phyloP scores from a whole-genome alignment of 352 stramenopile species.

The Pythium guiyangense region DNA sequence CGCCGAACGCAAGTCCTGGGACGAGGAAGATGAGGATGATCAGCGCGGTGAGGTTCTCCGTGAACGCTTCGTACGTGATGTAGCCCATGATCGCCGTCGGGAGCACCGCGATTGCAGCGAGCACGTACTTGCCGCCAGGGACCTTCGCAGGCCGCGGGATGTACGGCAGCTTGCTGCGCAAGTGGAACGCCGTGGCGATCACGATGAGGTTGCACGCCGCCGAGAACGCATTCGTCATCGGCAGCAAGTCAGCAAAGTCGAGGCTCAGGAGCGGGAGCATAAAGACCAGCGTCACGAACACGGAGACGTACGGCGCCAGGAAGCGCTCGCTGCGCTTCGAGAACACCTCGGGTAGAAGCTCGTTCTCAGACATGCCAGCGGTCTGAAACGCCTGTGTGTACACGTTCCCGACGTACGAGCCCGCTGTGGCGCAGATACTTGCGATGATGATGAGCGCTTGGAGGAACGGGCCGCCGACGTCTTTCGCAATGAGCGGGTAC shows the following conservation, averaged over 20 bases:
- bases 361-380: conserved; percentile 61
- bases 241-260: conserved; percentile 70
- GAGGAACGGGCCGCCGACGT: conserved; percentile 69
- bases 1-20: conserved; percentile 23
- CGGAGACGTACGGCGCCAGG: conserved; percentile 30
- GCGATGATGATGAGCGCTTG: conserved; percentile 69
- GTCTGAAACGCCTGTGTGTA: conserved; percentile 82
- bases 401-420: conserved; percentile 84
- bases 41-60: conserved; percentile 18
- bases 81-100: conserved; percentile 42
- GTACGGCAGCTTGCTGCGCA: conserved; percentile 70
- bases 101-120: conserved; percentile 28
- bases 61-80: conserved; percentile 44
- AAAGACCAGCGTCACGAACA: conserved; percentile 27
- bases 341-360: conserved; percentile 35
- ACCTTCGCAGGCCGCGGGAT: conserved; percentile 62
- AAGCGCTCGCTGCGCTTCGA: conserved; percentile 36
- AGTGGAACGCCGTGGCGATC: conserved; percentile 85
- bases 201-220: conserved; percentile 83
- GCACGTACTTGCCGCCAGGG: conserved; percentile 30
- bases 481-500: conserved; percentile 64
- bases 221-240: conserved; percentile 91
- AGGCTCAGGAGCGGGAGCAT: conserved; percentile 40
- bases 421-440: conserved; percentile 74
- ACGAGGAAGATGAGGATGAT: conserved; percentile 33